Base-by-base conservation (phyloP, 2,329 filamentous ascomycete species). In the Penicillium oxalicum region DNA sequence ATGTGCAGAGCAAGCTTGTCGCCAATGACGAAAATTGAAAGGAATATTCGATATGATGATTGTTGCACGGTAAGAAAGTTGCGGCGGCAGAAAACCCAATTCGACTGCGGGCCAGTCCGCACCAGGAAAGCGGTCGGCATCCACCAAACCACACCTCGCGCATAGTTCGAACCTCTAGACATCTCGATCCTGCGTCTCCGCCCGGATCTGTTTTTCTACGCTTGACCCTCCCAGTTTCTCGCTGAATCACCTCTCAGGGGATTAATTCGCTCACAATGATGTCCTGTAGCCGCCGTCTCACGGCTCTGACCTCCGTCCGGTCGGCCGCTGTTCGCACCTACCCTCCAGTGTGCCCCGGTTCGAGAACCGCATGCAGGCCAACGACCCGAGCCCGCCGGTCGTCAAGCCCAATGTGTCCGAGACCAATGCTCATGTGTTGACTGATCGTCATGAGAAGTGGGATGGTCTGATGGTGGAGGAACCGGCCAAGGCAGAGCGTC, bases 391-490 rank as follows among this genome's bases (percentile, higher is more conserved):
- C 67, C 67, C 68, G 50, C 67, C 69, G 54, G 67, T 70, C 53
- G 60, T 74, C 57, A 70, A 74, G 56, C 70, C 73, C 40, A 81
- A 79, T 63, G 77, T 83, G 55, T 83, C 81, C 47, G 75, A 74
- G 60, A 82, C 79, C 64, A 85, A 85, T 70, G 79, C 77, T 51
- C 29, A 32, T 32, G 66, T 75, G 13, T 76, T 81, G 13, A 65
- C 70, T 25, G 61, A 79, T 28, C 67, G 55, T 77, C 58, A 57
- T 75, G 70, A 55, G 73, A 34, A 65, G 68, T n/a, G 72, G 55
- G 79, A 83, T 60, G 67, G 70, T 36, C 64, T 74, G 2, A 59
- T 85, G 51, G 74, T 79, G 63, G 83, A 86, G 66, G 70, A 69
- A 37, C 71, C 76, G 5, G 73, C 74, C 52, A 70, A 74, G 41